Percentiles rank a stretch among this genome's conserved stretches.
These are phyloP conservation scores for Hypoxylon subgilvum DNA, from an alignment of 495 filamentous ascomycete genomes.

Conservation along the genomic window DNA sequence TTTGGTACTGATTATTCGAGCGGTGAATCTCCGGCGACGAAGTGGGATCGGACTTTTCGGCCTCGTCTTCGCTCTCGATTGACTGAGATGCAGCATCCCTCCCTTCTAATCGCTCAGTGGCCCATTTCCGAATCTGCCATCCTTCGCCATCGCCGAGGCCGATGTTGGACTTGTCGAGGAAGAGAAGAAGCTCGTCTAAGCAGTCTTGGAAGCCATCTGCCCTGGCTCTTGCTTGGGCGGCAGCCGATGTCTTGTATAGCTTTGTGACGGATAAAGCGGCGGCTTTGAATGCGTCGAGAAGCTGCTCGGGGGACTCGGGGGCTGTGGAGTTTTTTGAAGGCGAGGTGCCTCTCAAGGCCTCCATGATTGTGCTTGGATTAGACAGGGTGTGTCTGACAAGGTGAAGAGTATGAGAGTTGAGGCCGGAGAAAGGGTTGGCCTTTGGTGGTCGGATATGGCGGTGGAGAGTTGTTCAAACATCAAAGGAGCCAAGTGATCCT, in stretches of 20 bases:
- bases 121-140: slow-evolving; percentile 83
- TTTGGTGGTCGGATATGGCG: slow-evolving; percentile 4
- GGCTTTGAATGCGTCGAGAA: slow-evolving; percentile 86
- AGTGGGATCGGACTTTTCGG: slow-evolving; percentile 59
- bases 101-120: slow-evolving; percentile 75
- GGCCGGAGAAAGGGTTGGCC: neutral
- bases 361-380: slow-evolving; percentile 22
- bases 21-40: slow-evolving; percentile 67
- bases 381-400: slow-evolving; percentile 1
- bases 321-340: slow-evolving; percentile 31
- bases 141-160: slow-evolving; percentile 80
- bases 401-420: neutral
- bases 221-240: slow-evolving; percentile 74
- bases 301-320: slow-evolving; percentile 72
- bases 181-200: slow-evolving; percentile 83
- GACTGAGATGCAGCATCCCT: slow-evolving; percentile 51
- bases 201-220: slow-evolving; percentile 90
- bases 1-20: slow-evolving; percentile 52
- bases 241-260: slow-evolving; percentile 87
- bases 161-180: slow-evolving; percentile 80
- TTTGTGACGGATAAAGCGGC: slow-evolving; percentile 95
- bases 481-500: slow-evolving; percentile 16
- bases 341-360: slow-evolving; percentile 41
- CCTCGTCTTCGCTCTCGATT: slow-evolving; percentile 78
- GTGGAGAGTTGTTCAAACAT: neutral